Base-by-base conservation (phyloP, 2,329 filamentous ascomycete species). In the Fusarium fracticaudum region DNA sequence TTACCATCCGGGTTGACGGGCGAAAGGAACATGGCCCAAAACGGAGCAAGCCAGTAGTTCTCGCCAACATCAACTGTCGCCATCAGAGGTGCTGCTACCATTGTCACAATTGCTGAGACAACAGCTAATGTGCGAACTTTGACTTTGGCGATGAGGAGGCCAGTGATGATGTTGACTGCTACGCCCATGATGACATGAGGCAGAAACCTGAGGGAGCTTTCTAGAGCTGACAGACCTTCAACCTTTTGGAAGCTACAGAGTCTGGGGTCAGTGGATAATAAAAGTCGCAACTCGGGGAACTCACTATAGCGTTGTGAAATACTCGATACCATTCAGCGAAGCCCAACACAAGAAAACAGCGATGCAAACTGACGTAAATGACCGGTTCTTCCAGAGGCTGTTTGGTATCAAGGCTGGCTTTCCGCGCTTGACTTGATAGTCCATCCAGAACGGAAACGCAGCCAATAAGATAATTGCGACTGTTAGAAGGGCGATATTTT, bases 331-430 rank as follows among this genome's bases (percentile, higher is more conserved):
- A 29, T 88, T 87, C 22, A 86, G 72, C 0, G 84, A 84, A 0
- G 84, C 86, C 79, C 83, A 86, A 5, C 84, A 83, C 6, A 89
- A 76, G 15, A 87, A 82, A 0, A 88, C 84, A 3, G 84, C 84
- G 3, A 88, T 75, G 67, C 90, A 92, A 13, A 90, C 85, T 3
- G 83, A 84, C 0, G 87, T 87, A 71, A 91, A 92, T 5, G 86
- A 81, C 0, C 80, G 78, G 37, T 90, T 90, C 8, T 81, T 84
- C 90, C 90, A 91, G 0, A 92, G 79, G 0, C 84, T 85, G 71
- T 91, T 91, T 0, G 90, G 90, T 9, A 92, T 90, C 6, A 92
- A 77, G 1, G 89, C 89, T 20, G 89, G 87, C 12, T 83, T 83
- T 5, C 82, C 81, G 2, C 80, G 78, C 12, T 80, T 83, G 35